Evolutionary conservation across 2,329 filamentous ascomycete genomes (phyloP).

Genomic region (Lomentospora prolificans): DNA sequence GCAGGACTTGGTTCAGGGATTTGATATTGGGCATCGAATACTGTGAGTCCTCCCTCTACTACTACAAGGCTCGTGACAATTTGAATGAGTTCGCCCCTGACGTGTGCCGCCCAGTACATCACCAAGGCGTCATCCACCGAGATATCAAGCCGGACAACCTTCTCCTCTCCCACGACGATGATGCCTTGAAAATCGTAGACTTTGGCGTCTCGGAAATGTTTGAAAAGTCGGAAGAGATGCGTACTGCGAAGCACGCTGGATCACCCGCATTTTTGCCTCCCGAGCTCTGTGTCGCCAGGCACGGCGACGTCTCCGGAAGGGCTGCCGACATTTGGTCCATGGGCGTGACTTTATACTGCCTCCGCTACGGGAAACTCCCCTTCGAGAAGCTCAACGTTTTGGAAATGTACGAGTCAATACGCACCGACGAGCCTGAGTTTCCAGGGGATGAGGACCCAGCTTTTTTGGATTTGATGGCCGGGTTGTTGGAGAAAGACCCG

Average conservation of each 20-base stretch:
- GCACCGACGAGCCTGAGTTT: conserved; percentile 54
- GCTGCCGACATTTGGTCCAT: conserved; percentile 98
- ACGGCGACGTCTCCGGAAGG: conserved; percentile 78
- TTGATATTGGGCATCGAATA: conserved; percentile 94
- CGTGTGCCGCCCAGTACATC: conserved; percentile 59
- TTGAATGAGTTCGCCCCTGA: no score
- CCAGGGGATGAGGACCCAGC: conserved; percentile 53
- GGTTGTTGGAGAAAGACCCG: conserved; percentile 76
- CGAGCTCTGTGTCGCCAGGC: conserved; percentile 78
- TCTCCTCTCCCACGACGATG: conserved; percentile 77
- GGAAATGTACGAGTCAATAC: conserved; percentile 85
- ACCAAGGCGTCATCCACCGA: conserved; percentile 87
- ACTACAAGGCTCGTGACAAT: not conserved
- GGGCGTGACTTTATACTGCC: conserved; percentile 89
- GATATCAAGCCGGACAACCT: conserved; percentile 98
- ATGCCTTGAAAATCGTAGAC: conserved; percentile 94
- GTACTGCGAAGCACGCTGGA: conserved; percentile 83
- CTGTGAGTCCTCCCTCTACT: conserved; percentile 37
- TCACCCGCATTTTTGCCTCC: conserved; percentile 92
- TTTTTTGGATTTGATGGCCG: conserved; percentile 65
- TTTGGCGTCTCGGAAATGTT: conserved; percentile 99
- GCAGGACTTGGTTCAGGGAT: conserved; percentile 88
- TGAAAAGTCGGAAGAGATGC: conserved; percentile 75
- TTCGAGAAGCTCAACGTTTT: conserved; percentile 73
- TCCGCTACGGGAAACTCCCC: conserved; percentile 79